Evolutionary conservation across 768 basidiomycete genomes (phyloP).

Genomic region (Tephrocybe rancida): DNA sequence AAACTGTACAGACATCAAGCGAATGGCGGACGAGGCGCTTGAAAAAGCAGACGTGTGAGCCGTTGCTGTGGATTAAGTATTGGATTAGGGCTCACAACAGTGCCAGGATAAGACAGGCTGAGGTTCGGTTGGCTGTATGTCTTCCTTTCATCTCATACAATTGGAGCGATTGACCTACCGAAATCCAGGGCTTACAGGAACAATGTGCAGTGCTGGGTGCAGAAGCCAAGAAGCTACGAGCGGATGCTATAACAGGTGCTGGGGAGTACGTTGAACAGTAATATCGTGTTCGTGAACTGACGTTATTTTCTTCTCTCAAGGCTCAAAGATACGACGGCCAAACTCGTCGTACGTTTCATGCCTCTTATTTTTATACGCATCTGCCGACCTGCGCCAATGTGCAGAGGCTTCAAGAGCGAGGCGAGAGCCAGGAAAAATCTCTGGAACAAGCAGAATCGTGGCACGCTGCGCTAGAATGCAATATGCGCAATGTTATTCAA

Average conservation of each 20-base stretch:
- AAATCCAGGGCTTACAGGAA: background rate
- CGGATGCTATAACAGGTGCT: background rate
- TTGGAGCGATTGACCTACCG: background rate
- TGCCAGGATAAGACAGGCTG: conserved; percentile 1
- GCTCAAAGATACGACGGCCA: background rate
- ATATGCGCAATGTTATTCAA: background rate
- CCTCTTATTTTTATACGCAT: background rate
- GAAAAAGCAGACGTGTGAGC: background rate
- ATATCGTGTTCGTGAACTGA: too few species aligned
- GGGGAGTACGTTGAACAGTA: too few species aligned
- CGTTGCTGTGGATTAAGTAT: too few species aligned
- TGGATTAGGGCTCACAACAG: background rate
- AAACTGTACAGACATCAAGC: background rate
- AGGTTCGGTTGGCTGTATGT: conserved; percentile 13
- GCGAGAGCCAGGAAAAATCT: background rate
- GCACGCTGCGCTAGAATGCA: background rate
- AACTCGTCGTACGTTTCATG: background rate
- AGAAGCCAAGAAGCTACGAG: background rate
- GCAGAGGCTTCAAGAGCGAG: background rate
- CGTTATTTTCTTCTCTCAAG: background rate
- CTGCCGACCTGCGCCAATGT: background rate
- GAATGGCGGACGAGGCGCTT: background rate
- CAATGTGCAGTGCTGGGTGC: background rate
- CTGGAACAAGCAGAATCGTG: background rate
- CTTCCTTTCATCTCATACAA: too few species aligned